Conservation (phyloP, 345 rosid genomes). For the Dipteronia dyeriana region DNA sequence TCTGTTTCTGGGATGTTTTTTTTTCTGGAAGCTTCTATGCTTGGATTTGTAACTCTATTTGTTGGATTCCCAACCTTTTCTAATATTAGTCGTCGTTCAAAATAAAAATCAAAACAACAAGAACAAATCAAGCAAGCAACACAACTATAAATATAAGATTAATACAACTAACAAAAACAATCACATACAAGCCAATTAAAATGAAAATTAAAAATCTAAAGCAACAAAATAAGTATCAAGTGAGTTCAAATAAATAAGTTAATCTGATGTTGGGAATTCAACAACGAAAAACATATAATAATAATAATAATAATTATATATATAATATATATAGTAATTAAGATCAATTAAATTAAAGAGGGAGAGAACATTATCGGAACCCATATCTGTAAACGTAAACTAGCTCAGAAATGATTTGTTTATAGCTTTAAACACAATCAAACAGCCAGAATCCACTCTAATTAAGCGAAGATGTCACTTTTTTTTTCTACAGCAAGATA, state of each 20-base stretch:
- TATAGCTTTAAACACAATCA: constrained; percentile 7
- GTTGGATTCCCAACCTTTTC: too few relatives aligned
- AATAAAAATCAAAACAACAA: too few relatives aligned
- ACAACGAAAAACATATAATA: not conserved
- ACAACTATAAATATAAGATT: not conserved
- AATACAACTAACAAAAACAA: not conserved
- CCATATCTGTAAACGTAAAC: constrained; percentile 13
- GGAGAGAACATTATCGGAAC: not conserved
- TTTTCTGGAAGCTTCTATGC: too few relatives aligned
- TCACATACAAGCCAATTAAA: not conserved
- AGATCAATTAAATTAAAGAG: not conserved
- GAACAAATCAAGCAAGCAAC: too few relatives aligned
- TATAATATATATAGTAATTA: not conserved
- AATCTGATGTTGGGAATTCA: not conserved
- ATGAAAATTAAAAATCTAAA: not conserved
- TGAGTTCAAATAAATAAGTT: not conserved
- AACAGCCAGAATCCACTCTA: not conserved
- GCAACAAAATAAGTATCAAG: not conserved
- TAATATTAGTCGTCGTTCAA: too few relatives aligned
- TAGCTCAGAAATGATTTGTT: too few relatives aligned
- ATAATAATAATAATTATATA: not conserved
- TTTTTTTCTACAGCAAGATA: too few relatives aligned
- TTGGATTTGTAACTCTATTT: too few relatives aligned
- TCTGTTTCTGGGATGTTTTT: too few relatives aligned
- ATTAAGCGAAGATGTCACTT: too few relatives aligned